A percentile compares a stretch with the other conserved stretches of the same genome.
phyloP scores from a whole-genome alignment of 768 basidiomycete species.

The Lentinula boryana region DNA sequence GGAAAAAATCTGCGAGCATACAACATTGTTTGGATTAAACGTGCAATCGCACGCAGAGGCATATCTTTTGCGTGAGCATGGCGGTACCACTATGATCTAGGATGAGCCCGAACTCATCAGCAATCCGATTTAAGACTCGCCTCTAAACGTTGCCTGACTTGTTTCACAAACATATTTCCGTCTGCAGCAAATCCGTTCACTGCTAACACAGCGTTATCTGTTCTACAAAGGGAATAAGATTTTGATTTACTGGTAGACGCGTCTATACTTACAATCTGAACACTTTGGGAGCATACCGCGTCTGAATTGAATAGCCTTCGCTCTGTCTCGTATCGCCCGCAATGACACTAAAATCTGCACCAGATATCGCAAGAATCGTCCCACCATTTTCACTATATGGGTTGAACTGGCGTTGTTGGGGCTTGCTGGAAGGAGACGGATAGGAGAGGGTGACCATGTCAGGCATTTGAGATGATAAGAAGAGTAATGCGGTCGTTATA shows the following conservation, averaged over 20 bases:
- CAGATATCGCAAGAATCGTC: slow-evolving; percentile 93
- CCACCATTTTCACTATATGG: slow-evolving; percentile 94
- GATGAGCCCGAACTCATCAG: neutral
- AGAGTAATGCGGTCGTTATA: neutral
- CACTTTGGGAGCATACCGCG: slow-evolving; percentile 93
- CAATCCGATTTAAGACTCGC: slow-evolving; percentile 36
- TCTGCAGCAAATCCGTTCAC: slow-evolving; percentile 98
- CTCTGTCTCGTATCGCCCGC: slow-evolving; percentile 96
- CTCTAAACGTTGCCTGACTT: slow-evolving; percentile 91
- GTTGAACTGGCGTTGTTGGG: slow-evolving; percentile 65
- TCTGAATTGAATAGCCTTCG: slow-evolving; percentile 97
- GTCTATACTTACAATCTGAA: slow-evolving; percentile 70
- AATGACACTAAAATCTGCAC: slow-evolving; percentile 88
- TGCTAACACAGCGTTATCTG: slow-evolving; percentile 87
- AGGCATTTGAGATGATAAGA: slow-evolving; percentile 19
- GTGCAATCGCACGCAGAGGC: slow-evolving; percentile 95
- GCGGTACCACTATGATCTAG: slow-evolving; percentile 76
- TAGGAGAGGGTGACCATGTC: slow-evolving; percentile 32
- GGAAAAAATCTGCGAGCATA: slow-evolving; percentile 97
- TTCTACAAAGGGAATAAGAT: slow-evolving; percentile 39
- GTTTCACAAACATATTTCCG: slow-evolving; percentile 96
- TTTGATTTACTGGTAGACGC: neutral
- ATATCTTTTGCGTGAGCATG: slow-evolving; percentile 97
- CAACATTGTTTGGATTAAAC: slow-evolving; percentile 97
- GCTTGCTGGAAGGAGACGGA: slow-evolving; percentile 7